Conservation (phyloP, 2,329 filamentous ascomycete genomes). For the Aspergillus japonicus region DNA sequence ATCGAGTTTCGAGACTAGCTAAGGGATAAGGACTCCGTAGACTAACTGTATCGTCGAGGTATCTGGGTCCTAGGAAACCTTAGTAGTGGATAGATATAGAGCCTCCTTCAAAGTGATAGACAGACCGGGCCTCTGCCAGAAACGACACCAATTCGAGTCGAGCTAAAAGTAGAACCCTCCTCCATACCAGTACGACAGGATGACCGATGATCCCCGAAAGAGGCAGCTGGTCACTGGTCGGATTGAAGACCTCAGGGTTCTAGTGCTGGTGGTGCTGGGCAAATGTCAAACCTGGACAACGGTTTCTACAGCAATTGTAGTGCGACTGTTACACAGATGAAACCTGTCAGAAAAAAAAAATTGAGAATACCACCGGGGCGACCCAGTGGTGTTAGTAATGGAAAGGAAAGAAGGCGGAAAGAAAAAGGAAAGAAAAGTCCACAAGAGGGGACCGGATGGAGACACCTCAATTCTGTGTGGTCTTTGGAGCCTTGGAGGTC, state of each 20-base stretch:
- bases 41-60: neutral
- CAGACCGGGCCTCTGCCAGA: neutral
- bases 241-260: neutral
- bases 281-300: slow-evolving; percentile 1
- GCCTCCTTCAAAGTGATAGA: neutral
- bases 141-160: neutral
- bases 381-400: slow-evolving; percentile 6
- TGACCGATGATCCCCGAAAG: slow-evolving; percentile 1
- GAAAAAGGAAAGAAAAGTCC: neutral
- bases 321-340: slow-evolving; percentile 12
- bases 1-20: slow-evolving; percentile 10
- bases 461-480: slow-evolving; percentile 11
- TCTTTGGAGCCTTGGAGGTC: neutral
- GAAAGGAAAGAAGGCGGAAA: slow-evolving; percentile 7
- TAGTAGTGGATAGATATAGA: neutral
- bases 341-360: slow-evolving; percentile 18
- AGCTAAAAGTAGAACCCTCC: neutral
- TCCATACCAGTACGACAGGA: neutral
- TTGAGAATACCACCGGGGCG: slow-evolving; percentile 1
- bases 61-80: neutral
- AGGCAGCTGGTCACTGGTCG: neutral
- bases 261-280: neutral
- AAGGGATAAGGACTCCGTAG: no score
- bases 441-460: slow-evolving; percentile 8
- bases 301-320: slow-evolving; percentile 11